Base-by-base conservation (phyloP, 805 yeast genomes). In the Teunomyces kruisii region DNA sequence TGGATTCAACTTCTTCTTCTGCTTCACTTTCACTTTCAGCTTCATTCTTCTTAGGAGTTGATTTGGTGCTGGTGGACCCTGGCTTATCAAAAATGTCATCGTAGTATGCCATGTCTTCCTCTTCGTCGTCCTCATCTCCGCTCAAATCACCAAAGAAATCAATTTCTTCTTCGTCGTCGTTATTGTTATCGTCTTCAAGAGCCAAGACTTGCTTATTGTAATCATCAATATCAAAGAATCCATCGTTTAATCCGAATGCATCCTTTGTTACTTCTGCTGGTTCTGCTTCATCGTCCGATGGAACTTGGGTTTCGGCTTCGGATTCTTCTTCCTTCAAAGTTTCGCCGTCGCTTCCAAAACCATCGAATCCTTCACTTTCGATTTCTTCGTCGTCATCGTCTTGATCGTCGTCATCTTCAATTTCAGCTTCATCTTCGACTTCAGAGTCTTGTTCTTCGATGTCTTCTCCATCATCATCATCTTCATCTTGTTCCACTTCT, bases 221-320 rank as follows among this genome's bases (percentile, higher is more conserved):
- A 43, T 86, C 87, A 52, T 89, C 96, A 33, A 92, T 80, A 48
- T 88, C 82, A 59, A 92, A 92, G 54, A 90, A 84, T 6, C 82
- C 88, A 56, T 88, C 96, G 59, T 91, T 87, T 26, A 91, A 72
- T 1, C 90, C 92, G 55, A 75, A 78, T 2, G 67, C 75, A 55
- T 83, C 88, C 32, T 74, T 72, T 15, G 56, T 55, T 22, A 43
- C 40, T 9, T 30, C 45, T 19, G 12, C 29, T 9, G 19, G 31
- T 14, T 36, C 47, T 9, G 24, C 28, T 35, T 42, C 49, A n/a
- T 30, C 44, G 15, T 49, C 52, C 6, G 46, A 40, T 12, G 42
- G 38, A 19, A 40, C 47, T 32, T 40, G 48, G 36, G 49, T 46
- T 41, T 53, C 57, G 5, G 50, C 54, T 12, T 53, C 47, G 63